Conservation (phyloP, 2,329 filamentous ascomycete species). For the Fusarium sp. region DNA sequence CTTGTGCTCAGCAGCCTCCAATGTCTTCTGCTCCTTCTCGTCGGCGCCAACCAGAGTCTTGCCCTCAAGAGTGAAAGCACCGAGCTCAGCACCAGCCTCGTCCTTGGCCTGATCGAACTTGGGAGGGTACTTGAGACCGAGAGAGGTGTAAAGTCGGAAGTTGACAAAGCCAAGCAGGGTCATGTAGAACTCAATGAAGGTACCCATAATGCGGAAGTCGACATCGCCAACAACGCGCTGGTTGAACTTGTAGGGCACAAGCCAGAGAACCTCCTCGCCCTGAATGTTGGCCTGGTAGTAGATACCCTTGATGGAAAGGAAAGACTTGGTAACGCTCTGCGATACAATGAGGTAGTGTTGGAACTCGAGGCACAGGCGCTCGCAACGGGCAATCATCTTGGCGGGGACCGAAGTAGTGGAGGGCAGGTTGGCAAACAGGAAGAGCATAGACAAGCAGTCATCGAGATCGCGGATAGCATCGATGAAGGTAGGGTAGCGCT, state of each 20-base stretch:
- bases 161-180: conserved; percentile 96
- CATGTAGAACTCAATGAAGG: conserved; percentile 98
- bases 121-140: conserved; percentile 94
- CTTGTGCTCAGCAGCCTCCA: conserved; percentile 61
- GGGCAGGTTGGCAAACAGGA: conserved; percentile 96
- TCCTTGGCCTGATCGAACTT: conserved; percentile 91
- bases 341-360: conserved; percentile 97
- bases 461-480: conserved; percentile 95
- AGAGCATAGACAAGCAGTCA: conserved; percentile 96
- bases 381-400: conserved; percentile 95
- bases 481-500: conserved; percentile 96
- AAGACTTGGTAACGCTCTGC: conserved; percentile 92
- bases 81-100: conserved; percentile 88
- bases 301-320: conserved; percentile 98
- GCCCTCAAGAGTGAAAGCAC: conserved; percentile 90
- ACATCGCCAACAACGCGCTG: conserved; percentile 93
- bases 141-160: conserved; percentile 90
- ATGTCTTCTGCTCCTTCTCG: conserved; percentile 61
- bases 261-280: conserved; percentile 95
- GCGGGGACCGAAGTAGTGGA: conserved; percentile 89
- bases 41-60: conserved; percentile 69
- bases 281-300: conserved; percentile 99
- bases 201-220: conserved; percentile 99
- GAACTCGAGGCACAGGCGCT: conserved; percentile 93
- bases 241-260: conserved; percentile 98